phyloP scores from a whole-genome alignment of 148 eudicot genomes.

The Camellia granthamiana region DNA sequence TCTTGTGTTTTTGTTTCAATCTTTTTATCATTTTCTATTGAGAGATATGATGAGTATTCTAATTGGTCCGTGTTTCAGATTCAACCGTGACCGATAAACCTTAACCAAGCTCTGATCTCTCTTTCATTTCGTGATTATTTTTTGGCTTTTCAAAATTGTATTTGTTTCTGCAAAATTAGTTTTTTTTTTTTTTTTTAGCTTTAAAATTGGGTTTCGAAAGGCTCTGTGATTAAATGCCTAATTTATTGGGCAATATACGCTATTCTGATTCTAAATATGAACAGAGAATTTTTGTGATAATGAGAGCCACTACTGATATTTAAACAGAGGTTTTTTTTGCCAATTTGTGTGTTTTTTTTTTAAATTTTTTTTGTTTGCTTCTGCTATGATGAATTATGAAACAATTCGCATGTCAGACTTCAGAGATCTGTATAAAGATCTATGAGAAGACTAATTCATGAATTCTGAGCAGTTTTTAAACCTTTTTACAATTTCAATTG shows the following conservation, averaged over 20 bases:
- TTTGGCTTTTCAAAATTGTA: no score
- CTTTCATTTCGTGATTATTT: no score
- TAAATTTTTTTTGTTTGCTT: not conserved
- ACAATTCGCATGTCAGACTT: constrained; percentile 29
- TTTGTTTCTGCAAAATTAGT: not conserved
- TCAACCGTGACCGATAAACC: constrained; percentile 28
- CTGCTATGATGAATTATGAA: constrained; percentile 24
- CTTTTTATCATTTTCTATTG: not conserved
- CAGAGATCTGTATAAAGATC: constrained; percentile 19
- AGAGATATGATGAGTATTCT: constrained; percentile 15
- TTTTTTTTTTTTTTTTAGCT: not conserved
- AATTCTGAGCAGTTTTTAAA: constrained; percentile 17
- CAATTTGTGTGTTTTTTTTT: not conserved
- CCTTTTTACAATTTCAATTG: no score
- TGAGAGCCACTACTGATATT: constrained; percentile 18
- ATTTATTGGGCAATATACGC: constrained; percentile 25
- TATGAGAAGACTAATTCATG: constrained; percentile 20
- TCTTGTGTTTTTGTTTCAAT: not conserved
- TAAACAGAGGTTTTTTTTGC: no score
- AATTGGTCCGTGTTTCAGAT: constrained; percentile 35
- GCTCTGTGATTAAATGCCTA: constrained; percentile 24
- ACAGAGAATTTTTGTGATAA: not conserved
- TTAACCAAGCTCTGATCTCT: constrained; percentile 29
- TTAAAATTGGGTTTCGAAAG: not conserved
- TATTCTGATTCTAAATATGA: constrained; percentile 21